Evolutionary conservation across 2,329 filamentous ascomycete species (phyloP), one percentile per base, ranked within the genome.

Genomic region (Apiospora marii): DNA sequence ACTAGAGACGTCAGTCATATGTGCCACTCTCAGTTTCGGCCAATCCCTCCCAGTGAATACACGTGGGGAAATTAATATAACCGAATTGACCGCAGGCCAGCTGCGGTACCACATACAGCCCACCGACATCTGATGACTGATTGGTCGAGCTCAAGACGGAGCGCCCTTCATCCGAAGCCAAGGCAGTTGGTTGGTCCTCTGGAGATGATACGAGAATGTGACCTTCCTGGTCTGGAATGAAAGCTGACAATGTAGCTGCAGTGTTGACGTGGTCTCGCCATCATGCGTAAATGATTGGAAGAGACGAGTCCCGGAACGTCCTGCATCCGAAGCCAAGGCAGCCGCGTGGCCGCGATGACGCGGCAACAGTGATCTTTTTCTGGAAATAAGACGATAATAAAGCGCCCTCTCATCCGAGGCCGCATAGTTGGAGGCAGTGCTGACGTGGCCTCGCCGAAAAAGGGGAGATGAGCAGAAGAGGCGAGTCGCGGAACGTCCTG

Each of bases 311-410:
- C 3, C 53, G 53, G 53, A 37, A 61, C 5, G 30, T 61, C 30
- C 53, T 41, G 10, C 8, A 64, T 64, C 58, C 19, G 19, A 37
- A 64, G 34, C 34, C 3, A n/a, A 64, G 58, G 58, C 58, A 64
- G 34, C 58, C 58, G 58, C 19, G 30, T 64, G 30, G 58, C 58
- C 8, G 58, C 13, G 30, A 64, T 64, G 19, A 61, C 53, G 53
- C 53, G 53, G 27, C 16, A 61, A 61, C 27, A 61, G 27, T 22
- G 27, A 61, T 61, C 53, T 22, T 61, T 61, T 1, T 61, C 53
- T 61, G 53, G 53, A 61, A 61, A 61, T 37, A 61, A 61, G 27
- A 61, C 49, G 49, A 53, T 53, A 13, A 53, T 53, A 53, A 51
- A 51, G n/a, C 14, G 16, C 16, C 51, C 27, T 58, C 14, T 37